Evolutionary conservation across 2,329 filamentous ascomycete genomes (phyloP).

Genomic region (Apiospora marii): DNA sequence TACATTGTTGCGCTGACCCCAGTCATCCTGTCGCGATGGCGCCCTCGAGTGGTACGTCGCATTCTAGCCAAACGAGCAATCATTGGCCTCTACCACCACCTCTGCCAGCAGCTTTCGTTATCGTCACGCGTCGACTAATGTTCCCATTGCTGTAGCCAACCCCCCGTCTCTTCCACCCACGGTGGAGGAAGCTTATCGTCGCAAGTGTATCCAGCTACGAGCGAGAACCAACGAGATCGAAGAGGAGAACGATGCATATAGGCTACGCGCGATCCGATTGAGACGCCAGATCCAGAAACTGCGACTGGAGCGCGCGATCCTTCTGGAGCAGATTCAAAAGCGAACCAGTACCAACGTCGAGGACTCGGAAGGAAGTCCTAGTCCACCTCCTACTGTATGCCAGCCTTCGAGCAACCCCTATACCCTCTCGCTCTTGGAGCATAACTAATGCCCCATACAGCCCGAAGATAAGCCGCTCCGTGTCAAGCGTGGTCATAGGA

Average conservation of each 20-base stretch:
- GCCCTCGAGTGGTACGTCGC: constrained; percentile 20
- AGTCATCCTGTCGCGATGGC: background rate
- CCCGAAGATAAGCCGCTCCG: constrained; percentile 81
- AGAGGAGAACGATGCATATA: constrained; percentile 85
- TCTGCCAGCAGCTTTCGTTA: background rate
- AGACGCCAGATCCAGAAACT: constrained; percentile 90
- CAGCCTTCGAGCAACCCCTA: constrained; percentile 26
- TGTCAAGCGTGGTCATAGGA: constrained; percentile 75
- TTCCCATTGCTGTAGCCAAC: constrained; percentile 49
- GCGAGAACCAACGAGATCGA: constrained; percentile 92
- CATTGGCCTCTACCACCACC: background rate
- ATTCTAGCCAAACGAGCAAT: background rate
- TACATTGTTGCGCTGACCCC: background rate
- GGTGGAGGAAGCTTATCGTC: constrained; percentile 93
- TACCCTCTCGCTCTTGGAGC: background rate
- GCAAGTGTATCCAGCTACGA: constrained; percentile 95
- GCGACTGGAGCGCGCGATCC: constrained; percentile 82
- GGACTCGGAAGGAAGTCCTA: constrained; percentile 81
- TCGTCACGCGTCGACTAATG: constrained; percentile 25
- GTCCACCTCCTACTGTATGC: constrained; percentile 79
- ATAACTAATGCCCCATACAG: constrained; percentile 49
- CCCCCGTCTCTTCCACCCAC: constrained; percentile 79
- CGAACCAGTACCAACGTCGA: constrained; percentile 78
- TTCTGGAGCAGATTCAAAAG: constrained; percentile 76
- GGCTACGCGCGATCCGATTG: constrained; percentile 79